Conservation (phyloP, 805 yeast genomes). For the Wickerhamiella domercqiae region DNA sequence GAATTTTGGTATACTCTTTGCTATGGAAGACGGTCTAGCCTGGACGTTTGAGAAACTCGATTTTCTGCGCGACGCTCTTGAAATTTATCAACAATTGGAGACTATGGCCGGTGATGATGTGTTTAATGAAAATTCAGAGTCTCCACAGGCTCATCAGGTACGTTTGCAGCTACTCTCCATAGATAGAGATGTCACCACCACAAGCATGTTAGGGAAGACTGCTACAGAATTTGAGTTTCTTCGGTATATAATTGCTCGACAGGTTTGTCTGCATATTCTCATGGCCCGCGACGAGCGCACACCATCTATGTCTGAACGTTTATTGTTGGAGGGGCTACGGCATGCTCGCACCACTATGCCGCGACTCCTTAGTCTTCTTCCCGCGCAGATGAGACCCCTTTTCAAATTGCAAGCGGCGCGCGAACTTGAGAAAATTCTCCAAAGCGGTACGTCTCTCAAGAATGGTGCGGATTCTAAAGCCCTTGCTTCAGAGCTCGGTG, state of each 20-base stretch:
- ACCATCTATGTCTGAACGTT: constrained; percentile 20
- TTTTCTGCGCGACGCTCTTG: constrained; percentile 45
- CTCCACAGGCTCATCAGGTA: constrained; percentile 6
- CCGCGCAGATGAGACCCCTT: constrained; percentile 2
- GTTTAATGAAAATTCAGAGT: constrained; percentile 8
- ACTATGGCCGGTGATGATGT: constrained; percentile 19
- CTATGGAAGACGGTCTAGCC: constrained; percentile 37
- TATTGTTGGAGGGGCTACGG: constrained; percentile 4
- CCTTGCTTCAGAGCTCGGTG: no score
- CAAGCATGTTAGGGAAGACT: constrained; percentile 23
- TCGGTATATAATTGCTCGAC: constrained; percentile 25
- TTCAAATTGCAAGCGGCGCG: constrained; percentile 25
- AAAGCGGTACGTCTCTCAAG: constrained; percentile 20
- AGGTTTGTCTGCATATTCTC: constrained; percentile 21
- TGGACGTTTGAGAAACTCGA: constrained; percentile 38
- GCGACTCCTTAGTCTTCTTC: constrained; percentile 11
- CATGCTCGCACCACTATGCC: constrained; percentile 9
- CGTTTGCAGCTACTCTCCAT: constrained; percentile 4
- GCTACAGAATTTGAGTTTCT: constrained; percentile 27
- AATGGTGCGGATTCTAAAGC: constrained; percentile 6
- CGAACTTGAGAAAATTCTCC: constrained; percentile 24
- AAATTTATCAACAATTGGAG: constrained; percentile 34
- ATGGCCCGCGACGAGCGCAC: constrained; percentile 19
- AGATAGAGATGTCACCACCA: constrained; percentile 17
- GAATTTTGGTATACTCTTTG: constrained; percentile 32